Base-by-base conservation (phyloP, 208 protist species). In the Acanthamoeba sp. region DNA sequence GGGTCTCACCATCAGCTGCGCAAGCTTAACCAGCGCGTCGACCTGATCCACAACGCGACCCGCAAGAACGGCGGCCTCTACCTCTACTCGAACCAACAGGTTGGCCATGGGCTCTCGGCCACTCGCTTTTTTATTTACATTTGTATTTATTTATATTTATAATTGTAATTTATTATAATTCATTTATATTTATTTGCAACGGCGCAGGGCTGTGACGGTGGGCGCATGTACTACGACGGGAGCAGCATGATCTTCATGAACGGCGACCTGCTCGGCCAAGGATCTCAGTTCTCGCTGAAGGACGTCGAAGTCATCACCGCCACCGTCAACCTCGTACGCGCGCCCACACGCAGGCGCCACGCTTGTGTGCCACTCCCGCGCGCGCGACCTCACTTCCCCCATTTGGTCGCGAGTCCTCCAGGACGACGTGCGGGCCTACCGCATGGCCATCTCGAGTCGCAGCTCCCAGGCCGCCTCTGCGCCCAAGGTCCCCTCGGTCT, bases 151-250 rank as follows among this genome's bases (percentile, higher is more conserved):
- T 12, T 45, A 20, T 80, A 2, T 36, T 36, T 34, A 22, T 24
- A 38, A 12, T 20, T 27, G 32, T 38, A 32, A 27, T 78, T 27
- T 32, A 38, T 12, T 45, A 20, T 80, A 2, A 62, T 12, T 32
- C 2, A 22, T 22, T 69, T 3, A 50, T 16, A 50, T 16, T 16
- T 0, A 18, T 52, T 52, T 12, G 10, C 45, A 16, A 16, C 12
- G 48, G 48, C 16, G 27, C 71, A 95, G 57, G 98, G 98, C 18
- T 98, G 97, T 92, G 98, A 98, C 94, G 98, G 98, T 36, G 96
- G 96, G 24, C 82, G 98, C n/a, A 62, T 98, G 0, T 98, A 98
- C 94, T 98, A 96, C 89, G 97, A 98, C 91, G 97, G 97, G 0
- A 97, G 96, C 84, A 92, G 95, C 9, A 96, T 98, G 94, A 96